Percentiles rank a stretch among this genome's conserved stretches.
Evolutionary conservation across 2,329 filamentous ascomycete species (phyloP).

Genomic region (Clarireedia paspali): DNA sequence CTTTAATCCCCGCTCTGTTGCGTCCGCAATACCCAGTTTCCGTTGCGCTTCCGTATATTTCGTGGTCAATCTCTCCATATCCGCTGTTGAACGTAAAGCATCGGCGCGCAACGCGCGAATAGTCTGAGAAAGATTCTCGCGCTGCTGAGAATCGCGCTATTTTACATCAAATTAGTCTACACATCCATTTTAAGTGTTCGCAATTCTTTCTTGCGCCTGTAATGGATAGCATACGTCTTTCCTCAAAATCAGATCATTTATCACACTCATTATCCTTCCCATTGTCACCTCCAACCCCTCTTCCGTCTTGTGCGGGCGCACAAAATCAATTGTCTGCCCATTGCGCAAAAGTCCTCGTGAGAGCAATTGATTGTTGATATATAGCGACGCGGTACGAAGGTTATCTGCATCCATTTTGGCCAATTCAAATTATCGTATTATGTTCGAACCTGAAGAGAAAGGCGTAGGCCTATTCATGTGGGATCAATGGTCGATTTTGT

Average conservation of each 20-base stretch:
- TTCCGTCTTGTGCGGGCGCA: slow-evolving; percentile 57
- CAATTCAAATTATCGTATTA: neutral
- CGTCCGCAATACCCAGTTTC: slow-evolving; percentile 51
- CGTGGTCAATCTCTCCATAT: slow-evolving; percentile 52
- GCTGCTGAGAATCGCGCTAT: slow-evolving; percentile 82
- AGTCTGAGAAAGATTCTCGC: slow-evolving; percentile 72
- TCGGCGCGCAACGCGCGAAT: slow-evolving; percentile 71
- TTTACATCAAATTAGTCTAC: neutral
- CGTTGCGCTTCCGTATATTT: slow-evolving; percentile 48
- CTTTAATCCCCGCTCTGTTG: slow-evolving; percentile 63
- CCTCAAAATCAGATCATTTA: slow-evolving; percentile 87
- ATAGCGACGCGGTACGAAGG: slow-evolving; percentile 58
- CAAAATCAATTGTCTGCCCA: slow-evolving; percentile 76
- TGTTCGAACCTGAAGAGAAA: neutral
- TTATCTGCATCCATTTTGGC: slow-evolving; percentile 39
- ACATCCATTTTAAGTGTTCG: neutral
- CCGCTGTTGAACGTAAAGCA: slow-evolving; percentile 62
- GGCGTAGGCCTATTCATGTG: neutral
- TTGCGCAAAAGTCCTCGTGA: slow-evolving; percentile 58
- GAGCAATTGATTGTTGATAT: slow-evolving; percentile 66
- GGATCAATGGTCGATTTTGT: neutral
- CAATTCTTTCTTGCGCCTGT: neutral
- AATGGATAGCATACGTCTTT: slow-evolving; percentile 61
- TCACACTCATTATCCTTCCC: slow-evolving; percentile 80
- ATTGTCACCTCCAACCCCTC: slow-evolving; percentile 61